Evolutionary conservation across 2,329 filamentous ascomycete genomes (phyloP), one percentile per base, ranked within the genome.

Genomic region (Apiospora phragmitis): DNA sequence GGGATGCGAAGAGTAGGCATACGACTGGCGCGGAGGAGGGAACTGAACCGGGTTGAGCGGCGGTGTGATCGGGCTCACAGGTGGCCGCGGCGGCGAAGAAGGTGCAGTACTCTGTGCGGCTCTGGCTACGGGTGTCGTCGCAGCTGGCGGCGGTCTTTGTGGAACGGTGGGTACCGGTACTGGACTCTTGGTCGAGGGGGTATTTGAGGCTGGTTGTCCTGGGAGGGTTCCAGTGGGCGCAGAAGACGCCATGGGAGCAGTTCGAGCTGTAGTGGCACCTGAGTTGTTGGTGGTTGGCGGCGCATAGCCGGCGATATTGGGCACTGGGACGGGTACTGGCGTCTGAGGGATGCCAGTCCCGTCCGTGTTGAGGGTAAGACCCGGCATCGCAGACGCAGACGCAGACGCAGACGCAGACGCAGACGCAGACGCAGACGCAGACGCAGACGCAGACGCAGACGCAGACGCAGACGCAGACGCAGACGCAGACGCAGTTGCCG

Each of bases 61-160:
- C 12, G 87, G 87, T 24, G 88, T 88, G 72, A 89, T 85, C 69
- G 87, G 87, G 72, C 86, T 88, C 73, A 89, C 81, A 69, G 86
- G 84, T 29, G 87, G 87, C 41, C 83, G 82, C 41, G 77, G 76
- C 2, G 87, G 86, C 24, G 86, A 87, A 43, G 83, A 79, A 62
- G 55, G 29, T n/a, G 29, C 55, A 24, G 21, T 62, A 8, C 18
- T 38, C 35, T 38, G 55, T 62, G 55, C 18, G 47, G 83, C 78
- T 55, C 82, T 59, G 24, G 42, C 12, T 7, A n/a, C 32, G 43
- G 55, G 6, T 6, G 59, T 24, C 32, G 35, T 7, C 21, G 45
- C 62, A 43, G 21, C 41, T 18, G 72, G n/a, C 67, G 35, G 47
- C 65, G 12, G 68, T 69, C 65, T 69, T 70, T 18, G 47, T 16